Percentiles rank a stretch among this genome's conserved stretches.
Evolutionary conservation across 106 monocot species (phyloP).

Genomic region (Iris macrosiphon): DNA sequence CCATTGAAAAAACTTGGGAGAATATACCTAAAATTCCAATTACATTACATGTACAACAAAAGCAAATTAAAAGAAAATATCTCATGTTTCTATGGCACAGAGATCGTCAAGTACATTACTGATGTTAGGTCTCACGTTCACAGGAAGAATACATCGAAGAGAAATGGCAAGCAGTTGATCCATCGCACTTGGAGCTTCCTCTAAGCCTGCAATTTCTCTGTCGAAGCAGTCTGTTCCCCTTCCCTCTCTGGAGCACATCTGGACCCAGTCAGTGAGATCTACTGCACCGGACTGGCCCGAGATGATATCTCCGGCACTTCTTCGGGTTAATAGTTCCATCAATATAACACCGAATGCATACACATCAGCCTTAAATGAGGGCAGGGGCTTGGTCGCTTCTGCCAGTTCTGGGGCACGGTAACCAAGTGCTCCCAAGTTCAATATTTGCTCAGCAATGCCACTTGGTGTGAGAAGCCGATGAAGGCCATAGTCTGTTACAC

Average conservation of each 20-base stretch:
- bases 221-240: conserved; percentile 79
- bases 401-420: conserved; percentile 79
- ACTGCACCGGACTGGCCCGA: conserved; percentile 79
- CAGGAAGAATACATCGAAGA: conserved; percentile 77
- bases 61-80: neutral
- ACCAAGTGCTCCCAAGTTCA: conserved; percentile 76
- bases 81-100: conserved; percentile 63
- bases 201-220: conserved; percentile 59
- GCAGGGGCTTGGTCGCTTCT: conserved; percentile 34
- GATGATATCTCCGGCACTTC: conserved; percentile 84
- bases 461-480: conserved; percentile 66
- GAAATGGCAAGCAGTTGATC: conserved; percentile 69
- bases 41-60: conserved; percentile 25
- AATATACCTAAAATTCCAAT: conserved; percentile 16
- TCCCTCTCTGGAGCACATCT: conserved; percentile 69
- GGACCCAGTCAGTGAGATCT: conserved; percentile 91
- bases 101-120: conserved; percentile 72
- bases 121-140: conserved; percentile 87
- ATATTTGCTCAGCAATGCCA: conserved; percentile 52
- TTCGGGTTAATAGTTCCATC: conserved; percentile 80
- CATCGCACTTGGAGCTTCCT: conserved; percentile 66
- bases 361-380: conserved; percentile 75
- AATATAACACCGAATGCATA: conserved; percentile 79
- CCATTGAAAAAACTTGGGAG: conserved; percentile 8
- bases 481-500: conserved; percentile 56